These are phyloP conservation scores for Aspergillus niger DNA, from an alignment of 2,329 filamentous ascomycete species.

Conservation along the genomic window DNA sequence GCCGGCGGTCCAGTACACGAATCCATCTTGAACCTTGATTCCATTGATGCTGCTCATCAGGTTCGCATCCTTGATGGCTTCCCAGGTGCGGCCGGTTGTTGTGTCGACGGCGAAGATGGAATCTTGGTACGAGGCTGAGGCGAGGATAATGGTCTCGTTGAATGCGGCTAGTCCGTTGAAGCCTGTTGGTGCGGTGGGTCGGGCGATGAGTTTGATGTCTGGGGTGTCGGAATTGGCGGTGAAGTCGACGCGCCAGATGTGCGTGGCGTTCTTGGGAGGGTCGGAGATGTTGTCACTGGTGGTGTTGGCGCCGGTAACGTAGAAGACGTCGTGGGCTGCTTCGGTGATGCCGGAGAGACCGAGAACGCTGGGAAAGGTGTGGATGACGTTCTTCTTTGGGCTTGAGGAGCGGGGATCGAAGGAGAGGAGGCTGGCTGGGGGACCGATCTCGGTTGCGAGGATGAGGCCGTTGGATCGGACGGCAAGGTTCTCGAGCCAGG, in stretches of 20 bases:
- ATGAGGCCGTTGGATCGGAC: neutral
- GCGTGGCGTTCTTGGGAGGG: neutral
- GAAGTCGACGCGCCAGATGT: conserved; percentile 2
- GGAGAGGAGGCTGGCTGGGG: neutral
- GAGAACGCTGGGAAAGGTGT: neutral
- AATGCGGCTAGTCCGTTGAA: neutral
- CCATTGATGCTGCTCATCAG: conserved; percentile 1
- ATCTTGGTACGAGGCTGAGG: neutral
- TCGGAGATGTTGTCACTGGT: neutral
- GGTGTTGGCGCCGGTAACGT: conserved; percentile 1
- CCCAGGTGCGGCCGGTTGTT: neutral
- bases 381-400: neutral
- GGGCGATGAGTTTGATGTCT: neutral
- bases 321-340: conserved; percentile 4
- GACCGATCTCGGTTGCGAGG: neutral
- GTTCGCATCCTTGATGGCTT: neutral
- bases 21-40: neutral
- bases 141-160: neutral
- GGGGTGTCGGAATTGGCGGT: neutral
- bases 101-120: neutral
- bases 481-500: conserved; percentile 3
- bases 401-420: neutral
- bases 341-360: conserved; percentile 1
- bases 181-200: neutral
- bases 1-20: neutral